Evolutionary conservation across 1,139 yeast species (phyloP), one percentile per base, ranked within the genome.

Genomic region (Diutina sp.): DNA sequence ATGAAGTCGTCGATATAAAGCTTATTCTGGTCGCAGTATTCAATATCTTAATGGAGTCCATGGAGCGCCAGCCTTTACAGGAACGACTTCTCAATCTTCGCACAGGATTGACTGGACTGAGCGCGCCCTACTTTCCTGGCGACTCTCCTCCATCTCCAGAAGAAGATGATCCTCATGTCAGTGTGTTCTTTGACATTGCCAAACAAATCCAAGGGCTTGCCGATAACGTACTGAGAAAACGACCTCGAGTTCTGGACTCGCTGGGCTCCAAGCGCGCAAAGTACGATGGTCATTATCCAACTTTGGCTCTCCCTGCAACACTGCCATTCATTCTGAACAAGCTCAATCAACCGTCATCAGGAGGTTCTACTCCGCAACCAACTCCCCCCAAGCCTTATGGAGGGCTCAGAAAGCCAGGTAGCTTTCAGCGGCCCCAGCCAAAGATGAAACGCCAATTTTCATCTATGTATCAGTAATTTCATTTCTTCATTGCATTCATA

Each of bases 301-400:
- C 53, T 11, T 18, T 50, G 6, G 53, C 53, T 16, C 45, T 50
- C 1, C 53, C 53, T 6, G 53, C 41, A 28, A 50, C 44, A 8
- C 53, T 50, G 53, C 53, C 53, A 18, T 50, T 50, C n/a, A 50
- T 50, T 32, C 45, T 32, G 53, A 50, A 50, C 32, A 50, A 50
- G 21, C 21, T 50, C 14, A 18, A 32, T 16, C 41, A 35, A 11
- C 14, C 41, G 6, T 29, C 51, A 4, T 9, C 16, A 12, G 38
- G 51, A 11, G 18, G 38, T 7, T 29, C 51, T 6, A 28, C 51
- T 8, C 18, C n/a, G 6, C 16, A n/a, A 28, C 18, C 18, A 12
- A 38, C 28, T 30, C 41, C 53, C 9, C 53, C 53, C 6, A 50
- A 50, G 14, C 53, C 53, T 16, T 30, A 16, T 32, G 53, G 53